Evolutionary conservation across 257 asterid species (phyloP), one percentile per base, ranked within the genome.

Genomic region (Mentha longifolia): DNA sequence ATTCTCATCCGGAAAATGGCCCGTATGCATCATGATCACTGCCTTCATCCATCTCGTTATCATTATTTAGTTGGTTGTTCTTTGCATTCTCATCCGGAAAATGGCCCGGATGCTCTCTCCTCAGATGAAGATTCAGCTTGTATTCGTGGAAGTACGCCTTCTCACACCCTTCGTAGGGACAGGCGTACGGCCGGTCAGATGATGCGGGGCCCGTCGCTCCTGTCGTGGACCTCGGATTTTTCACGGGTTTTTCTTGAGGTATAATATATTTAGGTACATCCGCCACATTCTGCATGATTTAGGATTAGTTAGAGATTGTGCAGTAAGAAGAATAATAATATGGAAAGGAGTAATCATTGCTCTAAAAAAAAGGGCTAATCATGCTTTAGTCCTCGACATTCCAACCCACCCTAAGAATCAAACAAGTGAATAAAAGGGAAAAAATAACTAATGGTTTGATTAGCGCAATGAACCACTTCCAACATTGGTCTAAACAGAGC

Each of bases 131-230:
- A 77, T 95, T 95, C 25, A 95, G 94, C 83, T 95, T 95, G 96
- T 95, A 95, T 76, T 95, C 99, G 19, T 95, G 99, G 81, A 92
- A 92, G 91, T 95, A 95, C 47, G 98, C 97, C 83, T 95, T 95
- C 74, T 90, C 99, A 75, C 99, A 95, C 25, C 97, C 98, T 42
- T 90, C 88, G 0, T 95, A 95, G 0, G 99, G 99, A 51, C 99
- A 95, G 14, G 78, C 95, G 25, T 88, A 88, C 4, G 99, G 99
- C 7, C 99, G 97, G 54, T 95, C 96, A 1, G 94, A 76, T 30
- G 99, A 80, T 54, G 91, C 82, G 4, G 93, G 87, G 62, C 86
- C 89, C 9, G 87, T 73, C 35, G 83, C 76, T 22, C 25, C 25
- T 65, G 79, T 82, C 6, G 87, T 59, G 13, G 98, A 77, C 80